Evolutionary conservation across 2,329 filamentous ascomycete species (phyloP).

Genomic region (Trichoderma arundinaceum): DNA sequence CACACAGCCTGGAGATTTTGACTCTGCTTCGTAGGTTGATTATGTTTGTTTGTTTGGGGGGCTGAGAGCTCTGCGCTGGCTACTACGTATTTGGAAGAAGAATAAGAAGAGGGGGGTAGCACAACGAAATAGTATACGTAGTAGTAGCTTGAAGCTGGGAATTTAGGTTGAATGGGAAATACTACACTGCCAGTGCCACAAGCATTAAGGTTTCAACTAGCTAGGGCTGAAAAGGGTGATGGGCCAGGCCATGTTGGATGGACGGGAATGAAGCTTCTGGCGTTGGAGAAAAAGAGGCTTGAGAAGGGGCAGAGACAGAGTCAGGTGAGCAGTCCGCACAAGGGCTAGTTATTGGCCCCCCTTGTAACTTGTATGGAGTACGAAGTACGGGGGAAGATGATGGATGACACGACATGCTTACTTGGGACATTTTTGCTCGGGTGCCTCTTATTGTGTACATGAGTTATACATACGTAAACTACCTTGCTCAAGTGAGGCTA

Average conservation of each 20-base stretch:
- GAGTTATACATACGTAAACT: conserved; percentile 4
- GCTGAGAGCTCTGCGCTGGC: not conserved
- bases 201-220: conserved; percentile 11
- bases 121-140: not conserved
- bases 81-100: too few species aligned
- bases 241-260: too few species aligned
- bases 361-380: not conserved
- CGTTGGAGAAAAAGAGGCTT: not conserved
- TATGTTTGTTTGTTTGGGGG: not conserved
- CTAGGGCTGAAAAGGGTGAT: conserved; percentile 17
- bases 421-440: not conserved
- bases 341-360: not conserved
- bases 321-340: conserved; percentile 20
- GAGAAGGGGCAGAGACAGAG: not conserved
- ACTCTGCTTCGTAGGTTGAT: conserved; percentile 4
- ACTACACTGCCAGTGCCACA: not conserved
- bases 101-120: not conserved
- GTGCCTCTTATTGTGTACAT: conserved; percentile 8
- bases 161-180: not conserved
- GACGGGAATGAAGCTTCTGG: too few species aligned
- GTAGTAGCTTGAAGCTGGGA: not conserved
- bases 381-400: too few species aligned
- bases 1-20: conserved; percentile 17
- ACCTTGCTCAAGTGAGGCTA: too few species aligned
- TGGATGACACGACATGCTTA: conserved; percentile 16